phyloP scores from a whole-genome alignment of 2,329 filamentous ascomycete genomes.

The Fusarium vanettenii region DNA sequence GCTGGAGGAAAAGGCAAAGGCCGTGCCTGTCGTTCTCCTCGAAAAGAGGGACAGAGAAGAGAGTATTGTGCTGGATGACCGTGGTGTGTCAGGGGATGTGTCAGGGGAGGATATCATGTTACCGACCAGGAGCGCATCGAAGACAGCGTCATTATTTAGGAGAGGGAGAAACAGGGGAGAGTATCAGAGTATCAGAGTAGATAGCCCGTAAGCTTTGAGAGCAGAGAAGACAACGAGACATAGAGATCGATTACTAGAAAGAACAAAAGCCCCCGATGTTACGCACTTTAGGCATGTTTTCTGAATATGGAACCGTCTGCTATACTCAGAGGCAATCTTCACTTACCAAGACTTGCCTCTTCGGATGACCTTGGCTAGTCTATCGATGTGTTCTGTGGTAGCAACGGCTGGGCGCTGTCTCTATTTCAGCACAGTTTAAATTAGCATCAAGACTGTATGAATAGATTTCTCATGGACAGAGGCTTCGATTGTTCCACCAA shows the following conservation, averaged over 20 bases:
- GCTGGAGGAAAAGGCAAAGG: not conserved
- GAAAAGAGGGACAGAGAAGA: not conserved
- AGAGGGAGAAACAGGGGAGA: not conserved
- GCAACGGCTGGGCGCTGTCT: too few species aligned
- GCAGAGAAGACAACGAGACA: not conserved
- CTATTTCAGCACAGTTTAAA: too few species aligned
- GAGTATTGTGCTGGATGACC: not conserved
- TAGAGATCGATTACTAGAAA: not conserved
- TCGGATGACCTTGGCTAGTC: too few species aligned
- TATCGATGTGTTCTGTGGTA: too few species aligned
- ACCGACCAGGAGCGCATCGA: not conserved
- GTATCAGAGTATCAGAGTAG: not conserved
- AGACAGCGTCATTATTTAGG: not conserved
- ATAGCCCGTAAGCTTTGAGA: not conserved
- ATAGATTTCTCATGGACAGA: too few species aligned
- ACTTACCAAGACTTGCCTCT: too few species aligned
- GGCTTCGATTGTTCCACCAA: too few species aligned
- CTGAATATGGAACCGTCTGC: too few species aligned
- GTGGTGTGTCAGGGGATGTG: not conserved
- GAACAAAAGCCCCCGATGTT: too few species aligned
- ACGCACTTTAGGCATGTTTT: too few species aligned
- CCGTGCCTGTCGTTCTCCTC: not conserved
- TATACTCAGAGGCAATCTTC: too few species aligned
- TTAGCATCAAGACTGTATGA: too few species aligned
- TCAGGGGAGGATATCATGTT: not conserved